Evolutionary conservation across 2,329 filamentous ascomycete species (phyloP), one percentile per base, ranked within the genome.

Genomic region (Trichoderma endophyticum): DNA sequence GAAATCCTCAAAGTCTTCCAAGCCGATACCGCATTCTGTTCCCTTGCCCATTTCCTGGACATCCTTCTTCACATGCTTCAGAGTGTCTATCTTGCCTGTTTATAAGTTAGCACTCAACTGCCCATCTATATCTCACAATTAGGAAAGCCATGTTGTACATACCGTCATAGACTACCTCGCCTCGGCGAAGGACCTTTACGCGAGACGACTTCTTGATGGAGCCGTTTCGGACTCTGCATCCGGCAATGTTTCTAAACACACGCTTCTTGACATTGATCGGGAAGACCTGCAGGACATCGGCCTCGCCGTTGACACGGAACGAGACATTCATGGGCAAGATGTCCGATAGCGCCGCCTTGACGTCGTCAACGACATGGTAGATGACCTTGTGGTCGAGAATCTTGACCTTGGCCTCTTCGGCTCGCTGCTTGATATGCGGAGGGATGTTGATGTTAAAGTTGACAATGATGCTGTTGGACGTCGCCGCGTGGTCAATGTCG

Each of bases 41-140:
- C 94, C 95, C 83, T 97, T 98, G 77, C 90, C 90, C 90, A 97
- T 96, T 78, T 97, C 93, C 60, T 86, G 85, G 34, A 96, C 93
- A 75, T 98, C 93, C 80, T 97, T 97, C 86, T 98, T 98, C 80
- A 92, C 90, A 78, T 97, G 93, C 84, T 96, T 98, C 72, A 99
- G 89, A 1, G 93, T 93, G 21, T 89, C 87, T 57, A 98, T 88
- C 66, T 87, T 87, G 75, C 95, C 95, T 97, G 72, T 39, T 34
- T 18, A 2, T 6, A 11, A 59, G 32, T 70, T 32, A 70, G 66
- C 24, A 51, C 26, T 11, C 7, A 12, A 28, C n/a, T 26, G 11
- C 6, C 4, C 14, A 34, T 12, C 48, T 2, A 26, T 30, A 56
- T 65, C 3, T 72, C 24, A 48, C 6, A 57, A n/a, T 62, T 51